Evolutionary conservation across 2,329 filamentous ascomycete species (phyloP).

Genomic region (Tolypocladium sp.): DNA sequence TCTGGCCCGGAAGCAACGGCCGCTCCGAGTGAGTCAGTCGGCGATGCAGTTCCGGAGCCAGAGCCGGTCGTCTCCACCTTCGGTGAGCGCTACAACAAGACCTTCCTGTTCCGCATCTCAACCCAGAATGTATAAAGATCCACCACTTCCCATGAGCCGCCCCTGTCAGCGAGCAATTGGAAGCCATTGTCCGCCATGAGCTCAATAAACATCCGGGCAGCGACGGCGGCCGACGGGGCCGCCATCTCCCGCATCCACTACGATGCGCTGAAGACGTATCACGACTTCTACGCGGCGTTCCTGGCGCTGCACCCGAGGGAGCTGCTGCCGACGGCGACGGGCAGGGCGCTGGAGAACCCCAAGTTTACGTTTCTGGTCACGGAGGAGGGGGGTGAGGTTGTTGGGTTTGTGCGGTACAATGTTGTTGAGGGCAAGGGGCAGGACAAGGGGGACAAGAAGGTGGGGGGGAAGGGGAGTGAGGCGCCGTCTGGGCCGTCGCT

Average conservation of each 20-base stretch:
- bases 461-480: background rate
- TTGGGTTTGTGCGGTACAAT: constrained; percentile 5
- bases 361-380: constrained; percentile 2
- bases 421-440: background rate
- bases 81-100: background rate
- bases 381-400: background rate
- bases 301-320: constrained; percentile 7
- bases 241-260: constrained; percentile 9
- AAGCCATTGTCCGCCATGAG: background rate
- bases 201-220: constrained; percentile 2
- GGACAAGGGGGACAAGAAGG: background rate
- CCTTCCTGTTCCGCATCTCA: background rate
- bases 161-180: background rate
- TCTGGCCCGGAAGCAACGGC: background rate
- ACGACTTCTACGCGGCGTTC: constrained; percentile 11
- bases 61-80: background rate
- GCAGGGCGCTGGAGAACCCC: background rate
- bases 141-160: background rate
- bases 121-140: background rate
- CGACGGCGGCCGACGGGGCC: constrained; percentile 4
- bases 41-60: background rate
- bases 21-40: background rate
- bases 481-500: constrained; percentile 2
- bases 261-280: constrained; percentile 7
- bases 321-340: constrained; percentile 3